Percentiles rank a stretch among this genome's conserved stretches.
These are phyloP conservation scores for Exobasidium rhododendri DNA, from an alignment of 1,284 basidiomycete genomes.

Conservation along the genomic window DNA sequence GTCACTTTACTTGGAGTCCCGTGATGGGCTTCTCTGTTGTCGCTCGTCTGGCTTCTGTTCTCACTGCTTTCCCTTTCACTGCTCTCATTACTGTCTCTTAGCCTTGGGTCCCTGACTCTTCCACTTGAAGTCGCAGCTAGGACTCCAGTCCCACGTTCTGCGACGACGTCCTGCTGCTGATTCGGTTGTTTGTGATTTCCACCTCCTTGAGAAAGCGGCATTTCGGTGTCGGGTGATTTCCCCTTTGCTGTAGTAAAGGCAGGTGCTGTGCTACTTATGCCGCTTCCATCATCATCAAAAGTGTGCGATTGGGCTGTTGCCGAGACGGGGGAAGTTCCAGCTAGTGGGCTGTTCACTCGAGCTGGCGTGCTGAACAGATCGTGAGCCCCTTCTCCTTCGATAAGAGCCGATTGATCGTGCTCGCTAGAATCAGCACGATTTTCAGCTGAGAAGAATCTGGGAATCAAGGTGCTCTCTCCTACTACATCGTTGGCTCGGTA, in stretches of 20 bases:
- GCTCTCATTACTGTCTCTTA: neutral
- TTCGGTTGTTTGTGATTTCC: no score
- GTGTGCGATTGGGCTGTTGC: neutral
- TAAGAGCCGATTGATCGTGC: neutral
- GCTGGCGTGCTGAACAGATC: neutral
- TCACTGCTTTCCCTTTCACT: neutral
- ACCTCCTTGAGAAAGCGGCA: neutral
- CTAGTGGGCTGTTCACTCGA: neutral
- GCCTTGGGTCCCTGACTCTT: neutral
- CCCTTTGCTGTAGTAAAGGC: neutral
- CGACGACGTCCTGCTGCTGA: no score
- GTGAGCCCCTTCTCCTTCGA: neutral
- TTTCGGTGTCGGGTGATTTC: neutral
- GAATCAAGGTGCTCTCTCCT: neutral
- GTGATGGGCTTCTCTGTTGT: neutral
- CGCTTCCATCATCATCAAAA: neutral
- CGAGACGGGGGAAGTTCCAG: neutral
- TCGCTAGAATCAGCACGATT: neutral
- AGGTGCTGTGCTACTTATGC: neutral
- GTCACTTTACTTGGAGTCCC: neutral
- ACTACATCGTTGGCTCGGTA: neutral
- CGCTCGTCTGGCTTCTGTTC: neutral
- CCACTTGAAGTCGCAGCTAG: neutral
- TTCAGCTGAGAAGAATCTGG: neutral
- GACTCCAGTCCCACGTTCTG: no score